Evolutionary conservation across 2,329 filamentous ascomycete genomes (phyloP).

Genomic region (Aspergillus aculeatus): DNA sequence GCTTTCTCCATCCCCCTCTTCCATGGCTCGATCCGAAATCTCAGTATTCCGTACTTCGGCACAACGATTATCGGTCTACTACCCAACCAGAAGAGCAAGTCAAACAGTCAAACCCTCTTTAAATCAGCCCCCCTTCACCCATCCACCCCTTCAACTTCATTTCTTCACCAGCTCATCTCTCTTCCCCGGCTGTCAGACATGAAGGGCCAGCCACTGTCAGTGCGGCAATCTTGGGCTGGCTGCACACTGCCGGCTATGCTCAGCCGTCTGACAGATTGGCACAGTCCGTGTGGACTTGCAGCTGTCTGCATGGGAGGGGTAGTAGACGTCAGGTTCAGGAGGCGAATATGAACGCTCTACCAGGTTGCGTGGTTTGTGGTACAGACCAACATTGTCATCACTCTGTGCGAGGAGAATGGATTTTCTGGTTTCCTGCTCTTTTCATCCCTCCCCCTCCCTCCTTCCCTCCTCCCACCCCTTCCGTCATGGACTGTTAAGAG

Average conservation of each 20-base stretch:
- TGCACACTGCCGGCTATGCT: slow-evolving; percentile 19
- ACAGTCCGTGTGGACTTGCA: slow-evolving; percentile 16
- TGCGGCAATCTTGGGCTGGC: slow-evolving; percentile 13
- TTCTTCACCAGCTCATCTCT: background rate
- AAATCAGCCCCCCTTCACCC: background rate
- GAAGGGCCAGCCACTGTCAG: slow-evolving; percentile 12
- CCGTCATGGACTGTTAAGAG: slow-evolving; percentile 20
- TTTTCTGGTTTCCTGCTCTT: background rate
- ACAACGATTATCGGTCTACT: slow-evolving; percentile 15
- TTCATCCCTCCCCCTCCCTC: background rate
- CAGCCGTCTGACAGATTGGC: slow-evolving; percentile 12
- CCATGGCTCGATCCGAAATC: slow-evolving; percentile 7
- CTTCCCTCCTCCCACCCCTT: slow-evolving; percentile 5
- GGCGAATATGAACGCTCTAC: background rate
- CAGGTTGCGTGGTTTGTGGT: background rate
- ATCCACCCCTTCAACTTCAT: background rate
- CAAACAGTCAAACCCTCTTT: background rate
- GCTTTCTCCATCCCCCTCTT: background rate
- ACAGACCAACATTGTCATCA: background rate
- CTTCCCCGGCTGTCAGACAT: slow-evolving; percentile 9
- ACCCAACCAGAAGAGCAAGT: slow-evolving; percentile 8
- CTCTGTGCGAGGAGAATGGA: background rate
- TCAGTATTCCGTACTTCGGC: background rate
- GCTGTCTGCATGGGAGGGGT: slow-evolving; percentile 5
- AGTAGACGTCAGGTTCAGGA: background rate